Evolutionary conservation across 495 filamentous ascomycete genomes (phyloP).

Genomic region (Neurospora discreta): DNA sequence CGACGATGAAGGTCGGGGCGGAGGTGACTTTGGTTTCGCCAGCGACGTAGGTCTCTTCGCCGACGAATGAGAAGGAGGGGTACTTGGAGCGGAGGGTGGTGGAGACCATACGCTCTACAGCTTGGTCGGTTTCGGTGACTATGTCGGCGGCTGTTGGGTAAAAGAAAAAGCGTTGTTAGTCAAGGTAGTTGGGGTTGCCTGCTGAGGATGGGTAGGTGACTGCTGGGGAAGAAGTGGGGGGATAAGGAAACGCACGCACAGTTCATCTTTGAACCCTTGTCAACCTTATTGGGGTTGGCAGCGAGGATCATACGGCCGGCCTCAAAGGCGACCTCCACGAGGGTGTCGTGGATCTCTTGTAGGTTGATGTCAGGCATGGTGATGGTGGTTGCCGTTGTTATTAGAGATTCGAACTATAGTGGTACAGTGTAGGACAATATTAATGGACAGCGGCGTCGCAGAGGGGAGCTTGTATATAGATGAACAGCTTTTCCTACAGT

Average conservation of each 20-base stretch:
- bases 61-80: slow-evolving; percentile 63
- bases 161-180: slow-evolving; percentile 7
- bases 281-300: slow-evolving; percentile 55
- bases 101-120: slow-evolving; percentile 67
- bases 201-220: background rate
- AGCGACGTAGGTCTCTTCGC: slow-evolving; percentile 75
- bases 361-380: slow-evolving; percentile 49
- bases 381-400: background rate
- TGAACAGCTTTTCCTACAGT: background rate
- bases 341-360: slow-evolving; percentile 67
- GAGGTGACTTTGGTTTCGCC: slow-evolving; percentile 48
- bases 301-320: slow-evolving; percentile 74
- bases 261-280: slow-evolving; percentile 71
- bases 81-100: slow-evolving; percentile 50
- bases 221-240: slow-evolving; percentile 5
- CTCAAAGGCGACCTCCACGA: slow-evolving; percentile 60
- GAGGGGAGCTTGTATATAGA: background rate
- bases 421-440: background rate
- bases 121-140: slow-evolving; percentile 78
- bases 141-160: slow-evolving; percentile 55
- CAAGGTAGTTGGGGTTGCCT: background rate
- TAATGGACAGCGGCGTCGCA: background rate
- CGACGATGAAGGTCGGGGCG: slow-evolving; percentile 73
- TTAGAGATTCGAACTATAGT: background rate
- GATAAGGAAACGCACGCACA: slow-evolving; percentile 36